These are phyloP conservation scores for Cyathus striatus DNA, from an alignment of 768 basidiomycete species.

Conservation along the genomic window DNA sequence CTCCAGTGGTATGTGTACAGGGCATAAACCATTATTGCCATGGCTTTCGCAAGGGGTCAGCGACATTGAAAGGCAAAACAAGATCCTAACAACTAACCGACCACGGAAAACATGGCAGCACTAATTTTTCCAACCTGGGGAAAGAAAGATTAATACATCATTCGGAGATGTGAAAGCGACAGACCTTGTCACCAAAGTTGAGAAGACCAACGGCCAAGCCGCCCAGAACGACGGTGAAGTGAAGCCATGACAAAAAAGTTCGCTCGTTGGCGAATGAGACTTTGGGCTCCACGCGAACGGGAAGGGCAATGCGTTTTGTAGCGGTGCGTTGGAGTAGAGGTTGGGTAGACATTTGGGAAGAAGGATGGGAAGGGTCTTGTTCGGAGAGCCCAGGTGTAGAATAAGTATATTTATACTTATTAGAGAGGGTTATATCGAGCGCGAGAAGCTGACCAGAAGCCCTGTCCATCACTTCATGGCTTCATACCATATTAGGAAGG, in stretches of 20 bases:
- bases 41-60: conserved; percentile 66
- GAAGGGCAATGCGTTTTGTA: conserved; percentile 92
- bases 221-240: conserved; percentile 96
- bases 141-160: no score
- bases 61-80: no score
- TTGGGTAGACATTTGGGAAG: conserved; percentile 83
- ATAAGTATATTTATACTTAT: no score
- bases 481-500: background rate
- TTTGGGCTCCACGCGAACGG: conserved; percentile 91
- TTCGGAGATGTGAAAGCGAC: conserved; percentile 2
- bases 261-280: conserved; percentile 94
- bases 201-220: conserved; percentile 93
- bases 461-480: no score
- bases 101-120: conserved; percentile 92
- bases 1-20: conserved; percentile 96
- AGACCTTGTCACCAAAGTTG: conserved; percentile 95
- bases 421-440: no score
- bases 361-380: conserved; percentile 9
- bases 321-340: conserved; percentile 95
- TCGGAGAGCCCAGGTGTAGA: no score
- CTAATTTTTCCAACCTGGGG: conserved; percentile 92
- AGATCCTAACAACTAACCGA: conserved; percentile 65
- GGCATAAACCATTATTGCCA: conserved; percentile 97
- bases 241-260: conserved; percentile 97
- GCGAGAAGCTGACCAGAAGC: no score